Evolutionary conservation across 305 asterid genomes (phyloP).

Genomic region (Rubia tinctorum): DNA sequence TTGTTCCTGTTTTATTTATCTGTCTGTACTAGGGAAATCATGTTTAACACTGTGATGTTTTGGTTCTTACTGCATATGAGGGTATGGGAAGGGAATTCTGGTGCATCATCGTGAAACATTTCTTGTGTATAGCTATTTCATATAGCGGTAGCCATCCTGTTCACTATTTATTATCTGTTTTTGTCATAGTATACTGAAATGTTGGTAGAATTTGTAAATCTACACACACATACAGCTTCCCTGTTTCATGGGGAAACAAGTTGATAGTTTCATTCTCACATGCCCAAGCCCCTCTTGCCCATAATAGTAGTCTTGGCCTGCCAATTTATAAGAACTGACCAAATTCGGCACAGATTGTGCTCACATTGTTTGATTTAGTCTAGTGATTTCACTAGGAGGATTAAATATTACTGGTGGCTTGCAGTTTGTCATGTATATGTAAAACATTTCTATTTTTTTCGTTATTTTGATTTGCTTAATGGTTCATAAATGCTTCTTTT

Average conservation of each 20-base stretch:
- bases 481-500: neutral
- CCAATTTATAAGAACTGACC: neutral
- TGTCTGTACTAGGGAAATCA: neutral
- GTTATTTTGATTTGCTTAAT: neutral
- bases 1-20: neutral
- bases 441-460: neutral
- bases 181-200: neutral
- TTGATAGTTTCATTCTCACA: neutral
- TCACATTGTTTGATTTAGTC: neutral
- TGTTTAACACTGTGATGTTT: conserved; percentile 1
- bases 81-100: conserved; percentile 1
- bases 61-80: neutral
- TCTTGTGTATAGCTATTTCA: neutral
- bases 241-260: neutral
- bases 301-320: neutral
- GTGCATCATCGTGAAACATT: neutral
- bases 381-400: neutral
- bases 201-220: neutral
- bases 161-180: neutral
- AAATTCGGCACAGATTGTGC: neutral
- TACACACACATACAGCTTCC: neutral
- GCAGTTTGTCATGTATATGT: neutral
- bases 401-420: neutral
- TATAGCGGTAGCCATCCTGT: neutral
- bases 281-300: neutral